Conservation (phyloP, 2,329 filamentous ascomycete species). For the Fusarium subtropicale region DNA sequence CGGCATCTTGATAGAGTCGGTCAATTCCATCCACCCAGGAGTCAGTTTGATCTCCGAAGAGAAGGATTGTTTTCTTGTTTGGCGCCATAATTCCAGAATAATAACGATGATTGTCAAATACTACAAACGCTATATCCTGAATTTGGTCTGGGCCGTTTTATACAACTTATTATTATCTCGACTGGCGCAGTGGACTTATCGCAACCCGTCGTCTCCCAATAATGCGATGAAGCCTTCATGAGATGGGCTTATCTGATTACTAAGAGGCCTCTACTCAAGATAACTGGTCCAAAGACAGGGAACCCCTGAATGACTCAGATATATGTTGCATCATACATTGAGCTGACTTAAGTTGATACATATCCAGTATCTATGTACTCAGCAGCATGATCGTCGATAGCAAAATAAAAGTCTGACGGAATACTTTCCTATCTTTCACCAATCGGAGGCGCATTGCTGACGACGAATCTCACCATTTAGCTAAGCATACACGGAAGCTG, state of each 20-base stretch:
- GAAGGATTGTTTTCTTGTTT: background rate
- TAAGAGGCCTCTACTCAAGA: background rate
- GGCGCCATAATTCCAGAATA: background rate
- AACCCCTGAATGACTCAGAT: background rate
- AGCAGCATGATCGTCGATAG: too few relatives aligned
- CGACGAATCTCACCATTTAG: background rate
- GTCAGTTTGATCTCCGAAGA: conserved; percentile 1
- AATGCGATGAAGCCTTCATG: background rate
- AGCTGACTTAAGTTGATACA: background rate
- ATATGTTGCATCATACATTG: background rate
- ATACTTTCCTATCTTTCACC: background rate
- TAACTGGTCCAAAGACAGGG: background rate
- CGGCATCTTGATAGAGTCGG: background rate
- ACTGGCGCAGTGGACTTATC: background rate
- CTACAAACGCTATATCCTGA: background rate
- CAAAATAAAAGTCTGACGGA: background rate
- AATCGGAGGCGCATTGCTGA: background rate
- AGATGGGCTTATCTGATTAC: background rate
- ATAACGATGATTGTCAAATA: background rate
- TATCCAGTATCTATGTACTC: background rate
- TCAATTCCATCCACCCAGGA: conserved; percentile 1
- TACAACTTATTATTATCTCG: background rate
- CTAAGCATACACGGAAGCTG: background rate
- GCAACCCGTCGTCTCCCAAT: background rate
- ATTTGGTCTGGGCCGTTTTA: background rate